Evolutionary conservation across 805 yeast genomes (phyloP).

Genomic region (Suhomyces tanzawaensis): DNA sequence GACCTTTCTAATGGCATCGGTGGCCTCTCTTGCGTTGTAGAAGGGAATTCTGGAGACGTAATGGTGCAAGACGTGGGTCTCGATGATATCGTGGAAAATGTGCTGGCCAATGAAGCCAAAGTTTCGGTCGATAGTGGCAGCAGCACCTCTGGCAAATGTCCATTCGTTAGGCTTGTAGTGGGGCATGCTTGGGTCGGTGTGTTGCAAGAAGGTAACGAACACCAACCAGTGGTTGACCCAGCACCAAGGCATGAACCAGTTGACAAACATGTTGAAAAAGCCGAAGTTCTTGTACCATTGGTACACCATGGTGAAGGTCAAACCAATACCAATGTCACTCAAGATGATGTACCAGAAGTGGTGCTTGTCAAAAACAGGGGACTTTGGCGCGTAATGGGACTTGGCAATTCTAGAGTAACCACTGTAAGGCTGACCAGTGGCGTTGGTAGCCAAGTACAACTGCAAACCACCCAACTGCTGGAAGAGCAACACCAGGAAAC

Average conservation of each 20-base stretch:
- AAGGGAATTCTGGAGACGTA: slow-evolving; percentile 82
- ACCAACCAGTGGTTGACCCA: slow-evolving; percentile 90
- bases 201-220: slow-evolving; percentile 81
- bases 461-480: slow-evolving; percentile 84
- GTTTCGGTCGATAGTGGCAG: slow-evolving; percentile 82
- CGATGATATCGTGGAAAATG: slow-evolving; percentile 85
- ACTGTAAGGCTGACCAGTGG: slow-evolving; percentile 68
- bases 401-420: slow-evolving; percentile 44
- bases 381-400: slow-evolving; percentile 69
- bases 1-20: slow-evolving; percentile 74
- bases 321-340: slow-evolving; percentile 68
- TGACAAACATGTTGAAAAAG: slow-evolving; percentile 55
- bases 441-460: slow-evolving; percentile 62
- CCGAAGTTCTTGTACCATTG: slow-evolving; percentile 64
- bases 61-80: slow-evolving; percentile 87
- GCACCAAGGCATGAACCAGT: slow-evolving; percentile 75
- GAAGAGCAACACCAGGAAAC: slow-evolving; percentile 51
- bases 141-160: slow-evolving; percentile 89
- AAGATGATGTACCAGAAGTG: slow-evolving; percentile 71
- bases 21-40: slow-evolving; percentile 79
- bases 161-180: slow-evolving; percentile 75
- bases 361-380: slow-evolving; percentile 71
- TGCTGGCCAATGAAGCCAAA: slow-evolving; percentile 76
- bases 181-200: slow-evolving; percentile 75
- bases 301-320: slow-evolving; percentile 53